phyloP scores from a whole-genome alignment of 1,139 yeast genomes.

The Groenewaldozyma auringiensis region DNA sequence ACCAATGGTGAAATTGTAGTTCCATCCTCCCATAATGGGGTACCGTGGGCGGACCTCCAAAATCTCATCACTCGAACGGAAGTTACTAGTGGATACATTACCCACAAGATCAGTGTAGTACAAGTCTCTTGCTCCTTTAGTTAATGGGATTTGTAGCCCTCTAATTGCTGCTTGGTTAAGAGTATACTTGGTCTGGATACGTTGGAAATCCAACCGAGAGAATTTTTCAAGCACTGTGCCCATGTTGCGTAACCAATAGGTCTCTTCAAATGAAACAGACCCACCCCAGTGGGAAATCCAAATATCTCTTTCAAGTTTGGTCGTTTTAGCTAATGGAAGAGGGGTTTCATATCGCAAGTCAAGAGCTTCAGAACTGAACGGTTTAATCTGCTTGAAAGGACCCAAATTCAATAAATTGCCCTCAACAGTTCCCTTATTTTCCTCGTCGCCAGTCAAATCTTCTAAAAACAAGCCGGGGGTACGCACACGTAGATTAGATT shows the following conservation, averaged over 20 bases:
- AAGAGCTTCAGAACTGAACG: constrained; percentile 44
- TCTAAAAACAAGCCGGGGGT: constrained; percentile 16
- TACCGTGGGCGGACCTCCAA: constrained; percentile 73
- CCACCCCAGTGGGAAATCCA: constrained; percentile 80
- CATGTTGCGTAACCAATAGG: constrained; percentile 68
- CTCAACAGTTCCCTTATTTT: constrained; percentile 24
- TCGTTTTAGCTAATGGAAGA: constrained; percentile 55
- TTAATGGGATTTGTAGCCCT: constrained; percentile 45
- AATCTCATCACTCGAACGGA: constrained; percentile 30
- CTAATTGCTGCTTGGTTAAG: constrained; percentile 34
- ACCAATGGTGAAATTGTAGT: constrained; percentile 89
- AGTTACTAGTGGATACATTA: constrained; percentile 76
- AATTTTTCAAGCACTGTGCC: constrained; percentile 69
- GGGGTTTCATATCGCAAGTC: constrained; percentile 59
- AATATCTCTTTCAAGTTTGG: constrained; percentile 58
- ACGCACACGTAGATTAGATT: constrained; percentile 42
- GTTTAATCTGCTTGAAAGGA: constrained; percentile 42
- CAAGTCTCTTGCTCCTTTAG: constrained; percentile 47
- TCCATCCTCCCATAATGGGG: constrained; percentile 96
- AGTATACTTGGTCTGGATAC: constrained; percentile 28
- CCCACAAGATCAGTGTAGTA: constrained; percentile 89
- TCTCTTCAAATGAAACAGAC: constrained; percentile 65
- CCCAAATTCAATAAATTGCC: constrained; percentile 48
- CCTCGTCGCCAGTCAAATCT: constrained; percentile 19
- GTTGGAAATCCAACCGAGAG: constrained; percentile 70